These are phyloP conservation scores for Ceriops zippeliana DNA, from an alignment of 345 rosid genomes.

Conservation along the genomic window DNA sequence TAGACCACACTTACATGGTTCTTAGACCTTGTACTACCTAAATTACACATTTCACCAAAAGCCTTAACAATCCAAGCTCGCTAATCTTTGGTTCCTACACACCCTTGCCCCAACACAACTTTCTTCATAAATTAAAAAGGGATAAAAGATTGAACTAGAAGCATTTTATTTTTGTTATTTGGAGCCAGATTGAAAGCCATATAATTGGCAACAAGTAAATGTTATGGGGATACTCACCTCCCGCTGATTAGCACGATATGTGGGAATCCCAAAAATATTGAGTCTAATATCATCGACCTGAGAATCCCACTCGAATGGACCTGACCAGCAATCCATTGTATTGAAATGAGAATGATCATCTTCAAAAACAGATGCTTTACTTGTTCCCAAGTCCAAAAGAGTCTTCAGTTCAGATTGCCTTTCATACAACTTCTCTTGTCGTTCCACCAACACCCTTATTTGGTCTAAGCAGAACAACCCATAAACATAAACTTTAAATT, in stretches of 20 bases:
- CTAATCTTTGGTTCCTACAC: background rate
- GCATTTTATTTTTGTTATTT: no score
- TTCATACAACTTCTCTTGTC: constrained; percentile 67
- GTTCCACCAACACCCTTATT: constrained; percentile 62
- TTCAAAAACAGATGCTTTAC: constrained; percentile 24
- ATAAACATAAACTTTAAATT: background rate
- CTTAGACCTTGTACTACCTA: background rate
- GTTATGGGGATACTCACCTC: constrained; percentile 44
- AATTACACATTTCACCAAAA: background rate
- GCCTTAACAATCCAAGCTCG: background rate
- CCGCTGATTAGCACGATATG: constrained; percentile 78
- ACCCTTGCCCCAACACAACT: no score
- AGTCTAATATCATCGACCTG: constrained; percentile 64
- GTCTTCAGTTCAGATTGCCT: constrained; percentile 64
- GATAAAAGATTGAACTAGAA: no score
- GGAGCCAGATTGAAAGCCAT: no score
- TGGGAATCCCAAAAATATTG: constrained; percentile 76
- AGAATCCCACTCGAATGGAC: constrained; percentile 79
- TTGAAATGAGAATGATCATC: constrained; percentile 23
- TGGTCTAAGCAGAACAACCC: constrained; percentile 41
- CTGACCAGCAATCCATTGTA: constrained; percentile 56
- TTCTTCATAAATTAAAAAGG: no score
- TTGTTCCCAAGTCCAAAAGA: constrained; percentile 57
- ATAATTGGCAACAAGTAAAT: background rate
- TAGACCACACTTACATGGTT: no score